These are phyloP conservation scores for Jamesozyma spencerorum DNA, from an alignment of 805 yeast genomes.

Conservation along the genomic window DNA sequence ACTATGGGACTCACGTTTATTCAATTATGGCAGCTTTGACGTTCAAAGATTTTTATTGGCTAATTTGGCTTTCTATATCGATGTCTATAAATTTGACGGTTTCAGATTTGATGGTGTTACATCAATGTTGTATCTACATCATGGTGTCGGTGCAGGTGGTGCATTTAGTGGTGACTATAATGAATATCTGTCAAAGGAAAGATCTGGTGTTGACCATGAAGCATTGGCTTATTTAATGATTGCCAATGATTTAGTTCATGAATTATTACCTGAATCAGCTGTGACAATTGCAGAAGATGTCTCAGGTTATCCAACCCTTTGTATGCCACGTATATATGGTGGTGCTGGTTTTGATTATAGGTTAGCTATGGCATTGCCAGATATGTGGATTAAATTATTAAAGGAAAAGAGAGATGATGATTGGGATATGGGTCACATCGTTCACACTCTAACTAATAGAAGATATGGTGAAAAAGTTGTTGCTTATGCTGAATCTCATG, in stretches of 20 bases:
- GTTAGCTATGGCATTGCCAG: constrained; percentile 94
- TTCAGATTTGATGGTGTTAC: constrained; percentile 97
- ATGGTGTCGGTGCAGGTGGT: constrained; percentile 75
- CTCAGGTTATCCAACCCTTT: constrained; percentile 92
- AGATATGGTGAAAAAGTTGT: constrained; percentile 83
- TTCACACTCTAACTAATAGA: constrained; percentile 76
- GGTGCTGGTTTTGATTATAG: constrained; percentile 94
- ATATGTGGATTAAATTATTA: constrained; percentile 94
- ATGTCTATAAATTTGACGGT: constrained; percentile 83
- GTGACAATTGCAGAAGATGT: constrained; percentile 93
- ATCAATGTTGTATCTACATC: constrained; percentile 83
- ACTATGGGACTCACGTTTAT: constrained; percentile 93
- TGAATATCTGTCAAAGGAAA: constrained; percentile 67
- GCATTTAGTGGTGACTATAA: constrained; percentile 88
- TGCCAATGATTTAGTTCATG: constrained; percentile 70
- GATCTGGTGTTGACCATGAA: constrained; percentile 72
- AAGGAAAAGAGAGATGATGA: constrained; percentile 80
- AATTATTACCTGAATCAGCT: constrained; percentile 43
- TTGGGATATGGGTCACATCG: constrained; percentile 81
- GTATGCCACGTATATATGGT: constrained; percentile 62
- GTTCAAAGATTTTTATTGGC: constrained; percentile 78
- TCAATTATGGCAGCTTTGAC: constrained; percentile 86
- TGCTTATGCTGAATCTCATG: constrained; percentile 90
- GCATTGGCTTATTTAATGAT: constrained; percentile 81
- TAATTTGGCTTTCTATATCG: constrained; percentile 75